Evolutionary conservation across 2,329 filamentous ascomycete species (phyloP).

Genomic region (Penicillium expansum): DNA sequence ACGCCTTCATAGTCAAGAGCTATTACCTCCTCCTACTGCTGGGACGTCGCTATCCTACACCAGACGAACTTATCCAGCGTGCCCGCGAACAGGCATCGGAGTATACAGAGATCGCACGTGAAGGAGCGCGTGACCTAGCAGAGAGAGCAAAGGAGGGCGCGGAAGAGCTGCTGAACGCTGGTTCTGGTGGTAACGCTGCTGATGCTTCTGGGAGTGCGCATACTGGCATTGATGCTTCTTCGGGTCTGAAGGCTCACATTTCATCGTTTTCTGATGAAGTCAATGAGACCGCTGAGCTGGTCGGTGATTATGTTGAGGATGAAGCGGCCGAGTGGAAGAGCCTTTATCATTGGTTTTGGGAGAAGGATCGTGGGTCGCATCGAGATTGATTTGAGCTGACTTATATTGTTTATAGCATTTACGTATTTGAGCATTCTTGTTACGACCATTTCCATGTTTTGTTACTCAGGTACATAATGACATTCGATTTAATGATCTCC

Average conservation of each 20-base stretch:
- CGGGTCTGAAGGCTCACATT: slow-evolving; percentile 16
- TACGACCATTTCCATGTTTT: background rate
- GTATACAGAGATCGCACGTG: slow-evolving; percentile 41
- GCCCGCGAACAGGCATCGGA: slow-evolving; percentile 43
- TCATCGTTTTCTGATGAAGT: slow-evolving; percentile 23
- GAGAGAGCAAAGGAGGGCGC: slow-evolving; percentile 30
- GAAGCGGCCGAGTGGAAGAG: slow-evolving; percentile 41
- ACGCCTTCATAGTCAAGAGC: slow-evolving; percentile 66
- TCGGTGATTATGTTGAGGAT: slow-evolving; percentile 47
- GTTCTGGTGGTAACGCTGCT: slow-evolving; percentile 22
- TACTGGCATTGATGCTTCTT: slow-evolving; percentile 21
- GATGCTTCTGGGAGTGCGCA: slow-evolving; percentile 8
- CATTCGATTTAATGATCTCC: background rate
- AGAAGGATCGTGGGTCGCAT: slow-evolving; percentile 24
- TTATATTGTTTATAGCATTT: background rate
- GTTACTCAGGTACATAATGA: background rate
- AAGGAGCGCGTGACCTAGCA: slow-evolving; percentile 37
- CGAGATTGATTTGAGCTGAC: background rate
- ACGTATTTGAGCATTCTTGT: background rate
- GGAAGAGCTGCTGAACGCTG: slow-evolving; percentile 23
- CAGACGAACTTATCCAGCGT: slow-evolving; percentile 40
- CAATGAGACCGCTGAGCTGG: slow-evolving; percentile 46
- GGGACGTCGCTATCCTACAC: slow-evolving; percentile 45
- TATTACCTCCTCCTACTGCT: slow-evolving; percentile 65
- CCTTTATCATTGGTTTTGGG: slow-evolving; percentile 45